A percentile compares a stretch with the other conserved stretches of the same genome.
phyloP scores from a whole-genome alignment of 2,329 filamentous ascomycete genomes.

The Fusarium cyanostomum region DNA sequence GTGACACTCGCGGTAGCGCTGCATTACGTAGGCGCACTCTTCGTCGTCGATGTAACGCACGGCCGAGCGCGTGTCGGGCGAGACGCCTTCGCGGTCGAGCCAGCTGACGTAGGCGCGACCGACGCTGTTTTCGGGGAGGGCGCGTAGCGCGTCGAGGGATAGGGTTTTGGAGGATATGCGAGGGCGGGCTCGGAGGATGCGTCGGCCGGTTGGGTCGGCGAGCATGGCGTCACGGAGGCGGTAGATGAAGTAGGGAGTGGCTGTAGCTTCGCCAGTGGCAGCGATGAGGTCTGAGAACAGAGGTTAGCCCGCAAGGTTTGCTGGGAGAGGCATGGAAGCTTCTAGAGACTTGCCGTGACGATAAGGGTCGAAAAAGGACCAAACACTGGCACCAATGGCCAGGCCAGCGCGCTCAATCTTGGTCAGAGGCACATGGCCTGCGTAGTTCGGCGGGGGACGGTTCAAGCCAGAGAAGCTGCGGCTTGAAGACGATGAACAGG shows the following conservation, averaged over 20 bases:
- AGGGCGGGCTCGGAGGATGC: conserved; percentile 89
- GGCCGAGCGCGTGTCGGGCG: conserved; percentile 82
- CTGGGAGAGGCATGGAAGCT: rapidly evolving
- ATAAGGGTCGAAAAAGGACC: conserved; percentile 77
- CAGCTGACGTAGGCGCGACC: conserved; percentile 86
- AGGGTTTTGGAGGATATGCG: conserved; percentile 83
- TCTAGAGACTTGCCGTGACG: conserved; percentile 69
- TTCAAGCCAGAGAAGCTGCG: conserved; percentile 80
- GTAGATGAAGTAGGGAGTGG: conserved; percentile 93
- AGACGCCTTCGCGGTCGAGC: conserved; percentile 94
- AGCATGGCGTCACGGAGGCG: conserved; percentile 95
- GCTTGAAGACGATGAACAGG: conserved; percentile 26
- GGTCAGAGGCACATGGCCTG: conserved; percentile 91
- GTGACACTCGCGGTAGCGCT: conserved; percentile 95
- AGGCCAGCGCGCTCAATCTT: conserved; percentile 78
- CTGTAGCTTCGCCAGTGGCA: conserved; percentile 91
- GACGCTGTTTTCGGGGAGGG: conserved; percentile 76
- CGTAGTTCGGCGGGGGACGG: conserved; percentile 87
- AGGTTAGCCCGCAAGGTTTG: neutral
- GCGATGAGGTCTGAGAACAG: conserved; percentile 81
- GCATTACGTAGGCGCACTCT: conserved; percentile 98
- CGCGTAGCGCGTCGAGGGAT: conserved; percentile 73
- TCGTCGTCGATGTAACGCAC: conserved; percentile 94
- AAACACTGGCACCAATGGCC: conserved; percentile 69
- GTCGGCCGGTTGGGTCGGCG: conserved; percentile 79